phyloP scores from a whole-genome alignment of 1,284 basidiomycete species.

The Fomitiporia mediterranea region DNA sequence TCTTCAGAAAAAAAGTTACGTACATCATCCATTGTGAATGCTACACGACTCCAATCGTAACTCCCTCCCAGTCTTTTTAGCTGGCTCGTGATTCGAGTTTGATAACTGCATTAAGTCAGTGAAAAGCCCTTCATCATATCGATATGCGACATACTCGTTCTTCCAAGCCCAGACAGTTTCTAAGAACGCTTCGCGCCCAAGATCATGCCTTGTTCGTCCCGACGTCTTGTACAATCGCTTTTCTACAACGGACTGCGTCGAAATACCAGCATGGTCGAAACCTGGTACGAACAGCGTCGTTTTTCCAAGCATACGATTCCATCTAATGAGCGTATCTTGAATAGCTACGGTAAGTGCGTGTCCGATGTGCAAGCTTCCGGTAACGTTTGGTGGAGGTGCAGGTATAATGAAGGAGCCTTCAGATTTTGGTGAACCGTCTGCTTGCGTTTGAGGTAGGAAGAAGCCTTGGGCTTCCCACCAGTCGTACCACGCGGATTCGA shows the following conservation, averaged over 20 bases:
- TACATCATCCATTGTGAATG: slow-evolving; percentile 95
- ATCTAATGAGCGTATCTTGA: slow-evolving; percentile 86
- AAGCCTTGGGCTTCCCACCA: slow-evolving; percentile 94
- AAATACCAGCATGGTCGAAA: slow-evolving; percentile 98
- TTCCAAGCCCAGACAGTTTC: slow-evolving; percentile 97
- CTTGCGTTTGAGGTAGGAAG: slow-evolving; percentile 76
- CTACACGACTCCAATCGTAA: slow-evolving; percentile 90
- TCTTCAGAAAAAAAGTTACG: slow-evolving; percentile 22
- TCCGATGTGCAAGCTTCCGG: slow-evolving; percentile 94
- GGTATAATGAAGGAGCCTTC: slow-evolving; percentile 85
- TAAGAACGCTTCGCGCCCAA: slow-evolving; percentile 91
- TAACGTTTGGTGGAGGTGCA: slow-evolving; percentile 97
- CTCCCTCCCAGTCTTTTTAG: slow-evolving; percentile 88
- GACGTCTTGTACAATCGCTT: slow-evolving; percentile 84
- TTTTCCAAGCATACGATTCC: slow-evolving; percentile 96
- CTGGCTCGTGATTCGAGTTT: slow-evolving; percentile 83
- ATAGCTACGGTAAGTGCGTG: slow-evolving; percentile 93
- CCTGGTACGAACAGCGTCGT: slow-evolving; percentile 91
- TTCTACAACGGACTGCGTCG: slow-evolving; percentile 98
- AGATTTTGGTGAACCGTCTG: slow-evolving; percentile 51
- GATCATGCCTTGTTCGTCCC: slow-evolving; percentile 86
- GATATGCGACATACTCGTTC: slow-evolving; percentile 64
- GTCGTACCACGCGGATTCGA: slow-evolving; percentile 97
- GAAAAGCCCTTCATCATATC: slow-evolving; percentile 20
- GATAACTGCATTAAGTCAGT: slow-evolving; percentile 28